Conservation (phyloP, 2,329 filamentous ascomycete genomes). For the Pleurostoma richardsiae region DNA sequence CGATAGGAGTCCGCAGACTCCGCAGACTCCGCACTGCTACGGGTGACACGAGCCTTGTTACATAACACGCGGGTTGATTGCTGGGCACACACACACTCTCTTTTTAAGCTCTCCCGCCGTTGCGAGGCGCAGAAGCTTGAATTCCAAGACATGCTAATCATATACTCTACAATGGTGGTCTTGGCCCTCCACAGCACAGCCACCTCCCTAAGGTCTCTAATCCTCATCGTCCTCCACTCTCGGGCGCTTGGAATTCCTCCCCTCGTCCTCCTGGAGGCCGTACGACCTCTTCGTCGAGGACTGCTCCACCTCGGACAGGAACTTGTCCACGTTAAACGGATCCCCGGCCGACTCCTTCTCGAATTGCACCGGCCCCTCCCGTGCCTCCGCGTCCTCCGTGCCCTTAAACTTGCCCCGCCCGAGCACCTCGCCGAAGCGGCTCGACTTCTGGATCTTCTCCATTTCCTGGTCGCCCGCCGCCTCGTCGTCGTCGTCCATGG, state of each 20-base stretch:
- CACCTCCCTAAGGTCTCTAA: conserved; percentile 9
- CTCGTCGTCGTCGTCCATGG: conserved; percentile 71
- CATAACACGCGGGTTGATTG: no score
- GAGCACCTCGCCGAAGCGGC: conserved; percentile 78
- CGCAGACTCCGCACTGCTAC: no score
- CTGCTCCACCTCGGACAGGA: conserved; percentile 76
- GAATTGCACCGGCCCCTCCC: conserved; percentile 92
- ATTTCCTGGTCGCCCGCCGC: conserved; percentile 77
- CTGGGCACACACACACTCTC: no score
- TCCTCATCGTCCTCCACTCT: conserved; percentile 70
- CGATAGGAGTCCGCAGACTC: no score
- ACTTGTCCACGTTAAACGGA: conserved; percentile 91
- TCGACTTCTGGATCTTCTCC: conserved; percentile 80
- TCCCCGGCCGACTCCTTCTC: conserved; percentile 76
- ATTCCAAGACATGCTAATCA: background rate
- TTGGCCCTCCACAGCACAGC: background rate
- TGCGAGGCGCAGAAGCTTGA: no score
- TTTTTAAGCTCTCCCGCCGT: no score
- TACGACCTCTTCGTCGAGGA: conserved; percentile 65
- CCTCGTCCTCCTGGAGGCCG: conserved; percentile 65
- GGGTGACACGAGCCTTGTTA: no score
- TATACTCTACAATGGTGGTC: background rate
- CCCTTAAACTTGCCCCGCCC: conserved; percentile 91
- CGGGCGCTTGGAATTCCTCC: conserved; percentile 63
- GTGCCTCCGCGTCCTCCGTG: conserved; percentile 73